A percentile compares a stretch with the other conserved stretches of the same genome.
phyloP scores from a whole-genome alignment of 331 rosid species.

The Acacia pycnantha region DNA sequence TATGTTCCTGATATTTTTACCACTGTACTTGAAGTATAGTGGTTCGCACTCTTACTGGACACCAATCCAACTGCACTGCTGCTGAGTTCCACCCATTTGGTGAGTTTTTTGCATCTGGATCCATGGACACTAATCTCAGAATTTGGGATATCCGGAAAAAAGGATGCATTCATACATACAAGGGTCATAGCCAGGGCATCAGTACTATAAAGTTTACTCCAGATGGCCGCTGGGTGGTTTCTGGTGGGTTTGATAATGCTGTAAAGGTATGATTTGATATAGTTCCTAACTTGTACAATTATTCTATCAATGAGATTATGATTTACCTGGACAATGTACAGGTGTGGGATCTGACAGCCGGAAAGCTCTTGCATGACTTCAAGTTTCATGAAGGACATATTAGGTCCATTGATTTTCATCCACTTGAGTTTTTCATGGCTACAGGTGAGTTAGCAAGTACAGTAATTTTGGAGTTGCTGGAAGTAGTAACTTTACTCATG shows the following conservation, averaged over 20 bases:
- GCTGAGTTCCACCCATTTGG: slow-evolving; percentile 98
- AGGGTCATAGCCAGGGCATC: slow-evolving; percentile 88
- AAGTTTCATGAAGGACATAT: slow-evolving; percentile 88
- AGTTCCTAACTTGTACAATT: slow-evolving; percentile 15
- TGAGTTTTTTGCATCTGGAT: slow-evolving; percentile 96
- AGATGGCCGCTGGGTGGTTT: slow-evolving; percentile 99
- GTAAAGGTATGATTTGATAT: slow-evolving; percentile 74
- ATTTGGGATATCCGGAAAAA: slow-evolving; percentile 93
- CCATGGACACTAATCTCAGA: slow-evolving; percentile 80
- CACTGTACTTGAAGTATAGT: slow-evolving; percentile 82
- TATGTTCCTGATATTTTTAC: slow-evolving; percentile 49
- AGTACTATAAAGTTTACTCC: slow-evolving; percentile 92
- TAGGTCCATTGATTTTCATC: slow-evolving; percentile 85
- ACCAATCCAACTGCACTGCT: slow-evolving; percentile 82
- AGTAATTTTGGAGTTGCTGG: slow-evolving; percentile 5
- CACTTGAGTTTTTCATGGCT: slow-evolving; percentile 93
- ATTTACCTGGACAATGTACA: slow-evolving; percentile 38
- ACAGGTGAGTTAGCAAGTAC: slow-evolving; percentile 55
- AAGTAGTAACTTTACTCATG: neutral
- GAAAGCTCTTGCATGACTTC: slow-evolving; percentile 92
- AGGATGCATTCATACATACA: slow-evolving; percentile 96
- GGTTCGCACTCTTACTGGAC: slow-evolving; percentile 96
- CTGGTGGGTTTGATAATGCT: slow-evolving; percentile 90
- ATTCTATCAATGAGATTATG: slow-evolving; percentile 14
- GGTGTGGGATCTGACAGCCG: slow-evolving; percentile 99